Conservation (phyloP, 2,329 filamentous ascomycete species). For the Ilyonectria sp. region DNA sequence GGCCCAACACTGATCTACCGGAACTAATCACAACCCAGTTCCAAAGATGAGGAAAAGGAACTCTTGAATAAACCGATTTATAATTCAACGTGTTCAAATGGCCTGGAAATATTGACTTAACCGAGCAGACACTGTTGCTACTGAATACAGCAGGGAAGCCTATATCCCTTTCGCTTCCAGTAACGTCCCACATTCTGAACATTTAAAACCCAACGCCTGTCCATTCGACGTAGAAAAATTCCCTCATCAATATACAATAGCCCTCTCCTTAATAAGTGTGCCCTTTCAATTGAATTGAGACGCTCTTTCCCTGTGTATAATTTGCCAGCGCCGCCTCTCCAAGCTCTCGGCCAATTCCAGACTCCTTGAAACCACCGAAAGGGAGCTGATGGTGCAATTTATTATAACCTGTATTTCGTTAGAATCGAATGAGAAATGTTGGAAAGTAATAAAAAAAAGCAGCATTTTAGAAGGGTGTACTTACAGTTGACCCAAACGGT, state of each 20-base stretch:
- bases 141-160: no score
- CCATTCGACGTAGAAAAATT: background rate
- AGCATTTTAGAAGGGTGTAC: background rate
- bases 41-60: no score
- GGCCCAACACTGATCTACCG: no score
- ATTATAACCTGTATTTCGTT: constrained; percentile 68
- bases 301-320: constrained; percentile 78
- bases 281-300: constrained; percentile 64
- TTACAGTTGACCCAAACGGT: constrained; percentile 70
- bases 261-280: background rate
- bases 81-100: no score
- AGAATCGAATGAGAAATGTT: constrained; percentile 33
- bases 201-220: constrained; percentile 18
- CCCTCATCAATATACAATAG: background rate
- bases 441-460: no score
- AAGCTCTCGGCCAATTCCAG: constrained; percentile 83
- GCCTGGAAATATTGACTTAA: no score
- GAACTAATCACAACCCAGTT: no score
- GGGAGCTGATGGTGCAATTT: constrained; percentile 75
- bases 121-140: no score
- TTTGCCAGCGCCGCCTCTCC: constrained; percentile 77
- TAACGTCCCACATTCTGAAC: constrained; percentile 1
- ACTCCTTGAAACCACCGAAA: constrained; percentile 86
- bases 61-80: no score
- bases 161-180: no score